Base-by-base conservation (phyloP, 805 yeast species). In the Blastobotrys terrestris region DNA sequence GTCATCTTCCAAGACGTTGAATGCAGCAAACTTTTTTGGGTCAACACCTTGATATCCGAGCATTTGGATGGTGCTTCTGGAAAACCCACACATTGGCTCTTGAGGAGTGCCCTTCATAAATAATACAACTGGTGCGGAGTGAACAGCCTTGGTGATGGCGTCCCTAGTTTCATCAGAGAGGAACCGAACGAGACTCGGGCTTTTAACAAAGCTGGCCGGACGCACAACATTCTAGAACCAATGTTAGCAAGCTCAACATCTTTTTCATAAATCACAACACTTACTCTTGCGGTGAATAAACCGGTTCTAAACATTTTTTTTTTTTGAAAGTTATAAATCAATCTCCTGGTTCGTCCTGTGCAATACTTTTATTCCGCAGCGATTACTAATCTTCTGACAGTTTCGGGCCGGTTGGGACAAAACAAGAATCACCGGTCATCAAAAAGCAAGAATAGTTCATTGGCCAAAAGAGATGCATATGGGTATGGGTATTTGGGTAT, bases 81-180 rank as follows among this genome's bases (percentile, higher is more conserved):
- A 90, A 65, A 94, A 94, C 0, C 99, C 99, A 75, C 99, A 94
- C 63, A 89, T 95, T 42, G 99, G 99, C 55, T 86, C 90, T 64
- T 92, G 95, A 15, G 99, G 99, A 2, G 97, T 92, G 15, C 99
- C 99, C 72, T 94, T 94, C 99, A 94, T 94, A 73, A 94, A 94
- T 44, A 94, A 75, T 6, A 94, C 99, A 18, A 94, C 98, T 6
- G 96, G 96, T 0, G 98, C 94, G 5, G 95, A 84, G 3, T 72
- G 74, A 21, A 94, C 85, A 1, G 98, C 98, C 44, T 79, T 77
- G 61, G 87, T 89, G 55, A 94, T 91, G 47, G 98, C 97, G 20
- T 78, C 74, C 59, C 79, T 81, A 56, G 92, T 86, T 60, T 89
- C 96, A 5, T 83, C 79, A 16, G 95, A 85, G 55, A 94, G 64